phyloP scores from a whole-genome alignment of 257 asterid genomes.

The Ehretia macrophylla region DNA sequence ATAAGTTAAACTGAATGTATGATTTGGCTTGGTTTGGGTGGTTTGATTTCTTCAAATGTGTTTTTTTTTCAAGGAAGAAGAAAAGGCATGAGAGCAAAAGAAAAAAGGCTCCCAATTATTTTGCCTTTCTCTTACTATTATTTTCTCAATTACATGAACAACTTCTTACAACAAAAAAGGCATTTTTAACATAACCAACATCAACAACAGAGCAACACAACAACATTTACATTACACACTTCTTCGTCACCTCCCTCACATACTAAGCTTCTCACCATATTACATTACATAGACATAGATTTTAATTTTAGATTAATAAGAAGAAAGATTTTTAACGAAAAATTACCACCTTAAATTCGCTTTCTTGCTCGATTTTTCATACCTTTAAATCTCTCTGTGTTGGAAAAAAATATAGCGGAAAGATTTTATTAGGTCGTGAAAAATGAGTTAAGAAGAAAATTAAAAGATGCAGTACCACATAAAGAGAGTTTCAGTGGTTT shows the following conservation, averaged over 20 bases:
- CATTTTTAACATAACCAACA: too few relatives aligned
- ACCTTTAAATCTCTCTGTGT: slow-evolving; percentile 13
- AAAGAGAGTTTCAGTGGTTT: too few relatives aligned
- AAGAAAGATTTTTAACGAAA: slow-evolving; percentile 1
- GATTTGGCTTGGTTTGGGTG: too few relatives aligned
- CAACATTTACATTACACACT: too few relatives aligned
- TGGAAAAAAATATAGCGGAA: slow-evolving; percentile 22
- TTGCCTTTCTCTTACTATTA: neutral
- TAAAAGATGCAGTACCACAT: too few relatives aligned
- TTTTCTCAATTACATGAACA: neutral
- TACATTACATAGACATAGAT: neutral
- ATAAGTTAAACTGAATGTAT: too few relatives aligned
- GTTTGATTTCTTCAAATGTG: too few relatives aligned
- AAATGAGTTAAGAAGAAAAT: slow-evolving; percentile 1
- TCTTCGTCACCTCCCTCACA: too few relatives aligned
- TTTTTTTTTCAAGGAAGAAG: too few relatives aligned
- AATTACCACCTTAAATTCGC: slow-evolving; percentile 8
- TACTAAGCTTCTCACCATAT: neutral
- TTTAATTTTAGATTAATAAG: neutral
- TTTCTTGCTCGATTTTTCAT: slow-evolving; percentile 11
- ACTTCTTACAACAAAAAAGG: too few relatives aligned
- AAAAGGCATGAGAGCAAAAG: neutral
- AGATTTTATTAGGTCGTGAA: slow-evolving; percentile 6
- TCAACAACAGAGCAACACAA: too few relatives aligned
- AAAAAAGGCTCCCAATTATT: neutral